phyloP scores from a whole-genome alignment of 179 eudicot genomes.

The Nepenthes alata region DNA sequence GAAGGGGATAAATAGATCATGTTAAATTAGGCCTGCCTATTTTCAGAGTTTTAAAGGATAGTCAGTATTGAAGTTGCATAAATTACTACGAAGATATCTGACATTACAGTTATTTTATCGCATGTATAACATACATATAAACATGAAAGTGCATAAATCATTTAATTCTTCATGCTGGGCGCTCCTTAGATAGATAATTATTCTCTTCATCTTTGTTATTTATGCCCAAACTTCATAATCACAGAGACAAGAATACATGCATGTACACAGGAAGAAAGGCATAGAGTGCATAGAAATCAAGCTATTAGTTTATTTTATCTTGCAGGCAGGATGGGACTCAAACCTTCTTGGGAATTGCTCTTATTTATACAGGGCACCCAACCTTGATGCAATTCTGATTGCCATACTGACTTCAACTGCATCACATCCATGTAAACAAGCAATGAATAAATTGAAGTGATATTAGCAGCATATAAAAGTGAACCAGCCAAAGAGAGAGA shows the following conservation, averaged over 20 bases:
- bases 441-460: not conserved
- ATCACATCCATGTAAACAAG: constrained; percentile 13
- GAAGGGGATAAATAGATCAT: too few species aligned
- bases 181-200: not conserved
- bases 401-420: constrained; percentile 83
- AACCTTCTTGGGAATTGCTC: constrained; percentile 54
- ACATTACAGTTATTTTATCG: too few species aligned
- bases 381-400: constrained; percentile 41
- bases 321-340: constrained; percentile 13
- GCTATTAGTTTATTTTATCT: not conserved
- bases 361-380: constrained; percentile 75
- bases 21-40: too few species aligned
- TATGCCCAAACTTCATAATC: not conserved
- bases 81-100: too few species aligned
- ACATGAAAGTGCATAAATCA: not conserved
- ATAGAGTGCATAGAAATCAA: not conserved
- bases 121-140: too few species aligned
- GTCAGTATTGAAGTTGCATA: too few species aligned
- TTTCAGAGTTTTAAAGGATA: too few species aligned
- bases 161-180: not conserved
- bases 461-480: too few species aligned
- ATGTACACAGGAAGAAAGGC: not conserved
- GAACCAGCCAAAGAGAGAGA: too few species aligned
- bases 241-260: not conserved
- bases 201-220: not conserved